Evolutionary conservation across 2,329 filamentous ascomycete genomes (phyloP).

Genomic region (Fusarium anthophilum): DNA sequence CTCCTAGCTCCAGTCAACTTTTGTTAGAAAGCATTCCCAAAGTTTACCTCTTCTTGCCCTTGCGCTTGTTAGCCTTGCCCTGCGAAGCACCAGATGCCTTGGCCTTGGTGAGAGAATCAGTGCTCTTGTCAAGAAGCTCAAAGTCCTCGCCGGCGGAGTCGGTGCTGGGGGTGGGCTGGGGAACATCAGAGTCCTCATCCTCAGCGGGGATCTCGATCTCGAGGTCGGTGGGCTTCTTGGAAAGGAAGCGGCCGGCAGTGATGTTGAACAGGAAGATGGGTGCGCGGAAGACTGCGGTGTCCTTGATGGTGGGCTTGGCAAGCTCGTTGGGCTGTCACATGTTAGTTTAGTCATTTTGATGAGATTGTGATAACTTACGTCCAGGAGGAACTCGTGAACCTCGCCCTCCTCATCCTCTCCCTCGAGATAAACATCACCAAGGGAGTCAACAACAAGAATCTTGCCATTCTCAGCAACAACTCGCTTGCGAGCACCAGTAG

Average conservation of each 20-base stretch:
- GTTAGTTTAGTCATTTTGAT: slow-evolving; percentile 19
- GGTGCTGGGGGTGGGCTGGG: slow-evolving; percentile 63
- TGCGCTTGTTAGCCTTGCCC: slow-evolving; percentile 62
- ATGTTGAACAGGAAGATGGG: slow-evolving; percentile 76
- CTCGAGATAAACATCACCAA: slow-evolving; percentile 95
- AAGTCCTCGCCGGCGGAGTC: slow-evolving; percentile 69
- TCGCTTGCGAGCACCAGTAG: slow-evolving; percentile 82
- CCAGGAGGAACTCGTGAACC: slow-evolving; percentile 83
- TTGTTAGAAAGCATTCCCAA: not conserved
- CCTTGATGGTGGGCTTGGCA: slow-evolving; percentile 75
- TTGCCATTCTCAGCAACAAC: slow-evolving; percentile 96
- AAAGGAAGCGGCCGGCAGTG: slow-evolving; percentile 62
- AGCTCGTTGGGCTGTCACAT: slow-evolving; percentile 78
- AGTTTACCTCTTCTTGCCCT: slow-evolving; percentile 63
- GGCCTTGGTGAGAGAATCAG: slow-evolving; percentile 62
- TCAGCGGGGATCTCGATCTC: slow-evolving; percentile 52
- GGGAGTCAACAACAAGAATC: slow-evolving; percentile 88
- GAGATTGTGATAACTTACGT: slow-evolving; percentile 66
- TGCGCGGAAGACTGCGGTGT: slow-evolving; percentile 84
- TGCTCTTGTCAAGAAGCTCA: slow-evolving; percentile 70
- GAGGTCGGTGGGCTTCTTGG: slow-evolving; percentile 48
- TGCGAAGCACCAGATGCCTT: slow-evolving; percentile 61
- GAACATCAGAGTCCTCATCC: slow-evolving; percentile 59
- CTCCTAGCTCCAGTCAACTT: not conserved
- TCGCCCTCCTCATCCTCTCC: slow-evolving; percentile 89